Percentiles rank a stretch among this genome's conserved stretches.
Conservation (phyloP, 2,329 filamentous ascomycete genomes). For the Plectosphaerella sp. region DNA sequence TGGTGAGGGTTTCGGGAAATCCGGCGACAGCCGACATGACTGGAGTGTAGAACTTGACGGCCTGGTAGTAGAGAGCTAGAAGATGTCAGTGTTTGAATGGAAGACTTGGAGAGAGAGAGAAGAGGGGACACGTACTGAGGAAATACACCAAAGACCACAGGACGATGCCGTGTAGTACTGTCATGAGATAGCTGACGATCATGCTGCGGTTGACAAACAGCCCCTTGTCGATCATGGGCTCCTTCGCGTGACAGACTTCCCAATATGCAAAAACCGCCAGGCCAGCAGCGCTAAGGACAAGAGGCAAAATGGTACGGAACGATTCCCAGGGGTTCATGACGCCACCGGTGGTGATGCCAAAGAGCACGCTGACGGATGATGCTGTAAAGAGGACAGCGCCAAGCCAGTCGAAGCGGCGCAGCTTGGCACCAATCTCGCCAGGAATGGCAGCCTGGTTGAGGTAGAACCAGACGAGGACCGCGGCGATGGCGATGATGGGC, state of each 20-base stretch:
- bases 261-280: conserved; percentile 49
- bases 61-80: conserved; percentile 38
- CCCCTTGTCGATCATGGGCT: conserved; percentile 42
- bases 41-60: conserved; percentile 47
- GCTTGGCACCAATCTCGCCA: conserved; percentile 12
- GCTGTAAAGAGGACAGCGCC: conserved; percentile 58
- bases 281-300: conserved; percentile 49
- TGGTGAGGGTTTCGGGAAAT: conserved; percentile 58
- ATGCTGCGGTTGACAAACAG: conserved; percentile 45
- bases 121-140: conserved; percentile 28
- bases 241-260: conserved; percentile 43
- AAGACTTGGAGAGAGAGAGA: conserved; percentile 3
- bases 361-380: conserved; percentile 53
- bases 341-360: conserved; percentile 61
- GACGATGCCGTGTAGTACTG: conserved; percentile 53
- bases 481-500: conserved; percentile 47
- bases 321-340: conserved; percentile 61
- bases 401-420: conserved; percentile 54
- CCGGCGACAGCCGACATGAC: conserved; percentile 51
- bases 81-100: conserved; percentile 13
- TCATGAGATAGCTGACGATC: conserved; percentile 43
- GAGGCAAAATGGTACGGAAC: conserved; percentile 57
- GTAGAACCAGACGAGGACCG: conserved; percentile 43
- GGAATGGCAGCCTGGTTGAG: conserved; percentile 24
- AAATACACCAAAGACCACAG: conserved; percentile 53